A percentile compares a stretch with the other conserved stretches of the same genome.
Conservation (phyloP, 2,329 filamentous ascomycete genomes). For the Fusarium begoniae region DNA sequence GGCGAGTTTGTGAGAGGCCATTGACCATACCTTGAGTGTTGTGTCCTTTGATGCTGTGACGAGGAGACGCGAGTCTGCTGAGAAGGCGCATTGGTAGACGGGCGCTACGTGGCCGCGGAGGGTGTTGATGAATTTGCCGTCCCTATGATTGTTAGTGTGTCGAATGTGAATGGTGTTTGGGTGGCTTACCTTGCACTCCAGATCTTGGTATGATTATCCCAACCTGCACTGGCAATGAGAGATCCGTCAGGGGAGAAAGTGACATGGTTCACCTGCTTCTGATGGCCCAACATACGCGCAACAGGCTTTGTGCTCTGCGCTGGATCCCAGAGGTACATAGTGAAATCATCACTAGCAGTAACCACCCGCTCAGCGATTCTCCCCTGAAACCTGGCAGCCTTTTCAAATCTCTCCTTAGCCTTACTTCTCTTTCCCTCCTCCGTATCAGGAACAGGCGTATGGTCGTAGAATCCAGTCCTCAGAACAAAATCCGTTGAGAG, state of each 20-base stretch:
- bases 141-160: slow-evolving; percentile 50
- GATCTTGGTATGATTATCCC: slow-evolving; percentile 94
- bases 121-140: slow-evolving; percentile 83
- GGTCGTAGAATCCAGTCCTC: slow-evolving; percentile 86
- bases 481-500: slow-evolving; percentile 92
- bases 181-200: slow-evolving; percentile 77
- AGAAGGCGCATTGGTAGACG: slow-evolving; percentile 93
- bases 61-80: slow-evolving; percentile 87
- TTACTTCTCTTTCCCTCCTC: slow-evolving; percentile 77
- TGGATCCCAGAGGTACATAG: slow-evolving; percentile 95
- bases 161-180: not conserved
- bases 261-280: slow-evolving; percentile 97
- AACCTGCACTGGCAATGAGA: slow-evolving; percentile 86
- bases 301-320: slow-evolving; percentile 81
- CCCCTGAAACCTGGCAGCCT: slow-evolving; percentile 80
- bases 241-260: slow-evolving; percentile 91
- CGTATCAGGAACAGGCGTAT: slow-evolving; percentile 73
- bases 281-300: slow-evolving; percentile 89
- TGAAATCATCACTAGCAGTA: slow-evolving; percentile 94
- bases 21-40: slow-evolving; percentile 94
- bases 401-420: slow-evolving; percentile 84
- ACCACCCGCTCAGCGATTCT: slow-evolving; percentile 85
- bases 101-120: slow-evolving; percentile 88
- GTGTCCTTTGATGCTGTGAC: slow-evolving; percentile 92
- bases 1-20: slow-evolving; percentile 82